phyloP scores from a whole-genome alignment of 192 early-diverging fungal species.

The Backusella australiensis region DNA sequence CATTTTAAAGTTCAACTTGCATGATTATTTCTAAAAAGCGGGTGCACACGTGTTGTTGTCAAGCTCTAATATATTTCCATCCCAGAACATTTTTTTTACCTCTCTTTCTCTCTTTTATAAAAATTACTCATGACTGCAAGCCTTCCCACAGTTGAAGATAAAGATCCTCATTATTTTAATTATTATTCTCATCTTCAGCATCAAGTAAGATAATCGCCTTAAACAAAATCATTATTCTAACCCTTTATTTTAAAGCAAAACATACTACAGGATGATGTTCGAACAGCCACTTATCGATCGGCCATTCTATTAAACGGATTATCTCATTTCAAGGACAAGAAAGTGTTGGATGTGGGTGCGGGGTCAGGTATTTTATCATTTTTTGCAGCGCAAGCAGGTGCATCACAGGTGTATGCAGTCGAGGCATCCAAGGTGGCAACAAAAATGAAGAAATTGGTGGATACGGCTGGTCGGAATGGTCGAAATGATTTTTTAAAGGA shows the following conservation, averaged over 20 bases:
- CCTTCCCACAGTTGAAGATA: conserved; percentile 42
- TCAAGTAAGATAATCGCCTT: conserved; percentile 48
- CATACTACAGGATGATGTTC: conserved; percentile 92
- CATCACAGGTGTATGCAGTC: conserved; percentile 87
- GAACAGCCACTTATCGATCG: conserved; percentile 91
- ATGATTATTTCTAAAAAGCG: background rate
- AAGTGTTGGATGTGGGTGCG: conserved; percentile 93
- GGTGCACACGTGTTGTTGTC: background rate
- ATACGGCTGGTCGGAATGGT: conserved; percentile 52
- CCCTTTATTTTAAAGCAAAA: conserved; percentile 70
- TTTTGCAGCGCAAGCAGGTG: conserved; percentile 92
- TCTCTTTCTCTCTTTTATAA: background rate
- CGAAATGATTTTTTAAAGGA: conserved; percentile 74
- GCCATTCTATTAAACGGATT: conserved; percentile 83
- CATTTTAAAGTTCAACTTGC: background rate
- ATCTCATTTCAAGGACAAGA: conserved; percentile 71
- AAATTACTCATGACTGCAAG: conserved; percentile 24
- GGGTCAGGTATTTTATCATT: conserved; percentile 94
- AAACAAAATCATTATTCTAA: background rate
- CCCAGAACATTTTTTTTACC: background rate
- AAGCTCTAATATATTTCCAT: background rate
- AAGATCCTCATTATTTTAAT: conserved; percentile 68
- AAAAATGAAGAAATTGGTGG: conserved; percentile 83
- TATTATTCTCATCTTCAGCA: conserved; percentile 85
- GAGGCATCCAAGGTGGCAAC: conserved; percentile 93